Conservation (phyloP, 495 filamentous ascomycete genomes). For the Parathielavia appendiculata region DNA sequence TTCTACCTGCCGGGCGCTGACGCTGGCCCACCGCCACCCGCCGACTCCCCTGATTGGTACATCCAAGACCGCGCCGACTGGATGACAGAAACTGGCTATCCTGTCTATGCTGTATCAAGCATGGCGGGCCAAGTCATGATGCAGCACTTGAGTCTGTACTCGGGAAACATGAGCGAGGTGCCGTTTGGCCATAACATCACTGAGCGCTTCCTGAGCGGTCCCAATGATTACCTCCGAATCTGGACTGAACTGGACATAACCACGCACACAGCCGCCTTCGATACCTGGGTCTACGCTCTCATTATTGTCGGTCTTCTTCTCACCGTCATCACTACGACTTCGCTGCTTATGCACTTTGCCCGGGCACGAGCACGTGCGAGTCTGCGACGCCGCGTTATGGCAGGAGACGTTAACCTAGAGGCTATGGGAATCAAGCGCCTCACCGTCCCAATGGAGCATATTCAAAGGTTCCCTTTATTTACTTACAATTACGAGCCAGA, state of each 20-base stretch:
- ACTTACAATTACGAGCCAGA: conserved; percentile 55
- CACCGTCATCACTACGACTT: conserved; percentile 57
- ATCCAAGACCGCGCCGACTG: conserved; percentile 59
- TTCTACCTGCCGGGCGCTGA: conserved; percentile 65
- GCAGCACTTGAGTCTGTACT: conserved; percentile 66
- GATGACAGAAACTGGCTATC: conserved; percentile 60
- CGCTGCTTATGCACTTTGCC: conserved; percentile 66
- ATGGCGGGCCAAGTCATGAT: conserved; percentile 60
- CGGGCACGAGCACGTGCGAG: conserved; percentile 59
- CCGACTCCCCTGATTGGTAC: conserved; percentile 57
- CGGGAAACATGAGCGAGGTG: conserved; percentile 59
- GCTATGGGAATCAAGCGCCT: conserved; percentile 69
- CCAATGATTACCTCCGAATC: conserved; percentile 51
- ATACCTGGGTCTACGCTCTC: conserved; percentile 78
- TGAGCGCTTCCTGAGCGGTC: conserved; percentile 58
- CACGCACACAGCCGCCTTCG: conserved; percentile 41
- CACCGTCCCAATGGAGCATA: conserved; percentile 60
- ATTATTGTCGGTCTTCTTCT: conserved; percentile 73
- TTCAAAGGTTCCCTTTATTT: conserved; percentile 69
- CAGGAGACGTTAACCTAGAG: conserved; percentile 77
- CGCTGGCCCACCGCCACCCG: conserved; percentile 54
- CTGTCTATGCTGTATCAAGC: conserved; percentile 79
- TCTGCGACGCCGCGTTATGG: conserved; percentile 62
- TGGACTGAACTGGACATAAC: conserved; percentile 45
- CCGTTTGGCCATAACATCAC: conserved; percentile 54